Evolutionary conservation across 129 eudicot species (phyloP), one percentile per base, ranked within the genome.

Genomic region (Gnaphalium uliginosum): DNA sequence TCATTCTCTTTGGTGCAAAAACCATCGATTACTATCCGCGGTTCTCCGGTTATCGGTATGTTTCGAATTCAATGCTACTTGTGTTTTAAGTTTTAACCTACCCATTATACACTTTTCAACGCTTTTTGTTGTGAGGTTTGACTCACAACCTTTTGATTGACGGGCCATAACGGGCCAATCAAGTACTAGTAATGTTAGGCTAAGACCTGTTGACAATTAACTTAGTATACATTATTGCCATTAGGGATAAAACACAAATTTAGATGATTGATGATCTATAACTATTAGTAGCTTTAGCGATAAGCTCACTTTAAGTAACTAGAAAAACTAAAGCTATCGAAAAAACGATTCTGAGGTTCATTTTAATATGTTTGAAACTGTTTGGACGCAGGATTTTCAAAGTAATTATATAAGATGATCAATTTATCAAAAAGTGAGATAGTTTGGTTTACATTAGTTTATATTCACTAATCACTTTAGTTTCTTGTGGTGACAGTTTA

Each of bases 1-100:
- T 59, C 82, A 2, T 78, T 78, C 26, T 83, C 68, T 70, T 83
- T 77, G 72, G 85, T 71, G 78, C 83, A 58, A 50, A 80, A 80
- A 30, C 71, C 75, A 4, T 66, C 79, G 0, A 41, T 67, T 14
- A 27, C 79, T 53, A 39, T 43, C 39, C 63, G 67, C 1, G 56
- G 29, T 73, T 73, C 75, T 27, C 83, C 71, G 4, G 32, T 80
- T 11, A 30, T 76, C 80, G 59, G 73, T 80, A 80, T 14, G 83
- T 53, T 32, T 62, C n/a, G 0, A 23, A 68, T 57, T 13, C 32
- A 8, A 56, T 37, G 56, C 17, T 21, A 71, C 1, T 78, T 39
- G 26, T 29, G 41, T 27, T 41, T 67, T 17, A 41, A 39, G 4
- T 39, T 14, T 7, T 29, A 58, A 1, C 8, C 14, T 14, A 46